These are phyloP conservation scores for Thelonectria olida DNA, from an alignment of 2,329 filamentous ascomycete species.

Conservation along the genomic window DNA sequence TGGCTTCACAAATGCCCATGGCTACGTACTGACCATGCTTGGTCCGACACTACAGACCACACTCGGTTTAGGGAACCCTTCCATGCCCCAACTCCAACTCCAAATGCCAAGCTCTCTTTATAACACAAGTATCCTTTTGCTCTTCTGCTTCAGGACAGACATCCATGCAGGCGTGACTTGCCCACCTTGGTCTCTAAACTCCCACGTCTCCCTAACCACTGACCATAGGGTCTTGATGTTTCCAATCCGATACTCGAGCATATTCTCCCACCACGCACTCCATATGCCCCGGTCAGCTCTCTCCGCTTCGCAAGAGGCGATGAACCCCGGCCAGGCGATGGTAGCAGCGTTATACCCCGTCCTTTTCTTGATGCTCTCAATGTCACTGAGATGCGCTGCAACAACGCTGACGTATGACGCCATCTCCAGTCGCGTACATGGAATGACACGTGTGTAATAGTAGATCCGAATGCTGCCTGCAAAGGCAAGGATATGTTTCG, in stretches of 20 bases:
- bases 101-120: not conserved
- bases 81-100: too few species aligned
- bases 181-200: not conserved
- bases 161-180: not conserved
- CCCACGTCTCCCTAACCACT: conserved; percentile 7
- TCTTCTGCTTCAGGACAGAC: not conserved
- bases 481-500: conserved; percentile 20
- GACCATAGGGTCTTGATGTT: conserved; percentile 11
- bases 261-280: conserved; percentile 10
- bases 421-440: conserved; percentile 1
- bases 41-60: too few species aligned
- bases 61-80: too few species aligned
- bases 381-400: conserved; percentile 11
- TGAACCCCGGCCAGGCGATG: conserved; percentile 9
- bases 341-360: conserved; percentile 8
- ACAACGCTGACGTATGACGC: not conserved
- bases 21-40: too few species aligned
- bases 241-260: conserved; percentile 15
- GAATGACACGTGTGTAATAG: conserved; percentile 11
- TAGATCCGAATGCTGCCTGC: conserved; percentile 13
- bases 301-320: conserved; percentile 8
- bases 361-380: conserved; percentile 11
- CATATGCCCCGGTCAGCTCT: not conserved
- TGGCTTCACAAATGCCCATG: too few species aligned
- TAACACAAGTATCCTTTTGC: not conserved